Base-by-base conservation (phyloP, 352 stramenopile species). In the Phytophthora podocarpi region DNA sequence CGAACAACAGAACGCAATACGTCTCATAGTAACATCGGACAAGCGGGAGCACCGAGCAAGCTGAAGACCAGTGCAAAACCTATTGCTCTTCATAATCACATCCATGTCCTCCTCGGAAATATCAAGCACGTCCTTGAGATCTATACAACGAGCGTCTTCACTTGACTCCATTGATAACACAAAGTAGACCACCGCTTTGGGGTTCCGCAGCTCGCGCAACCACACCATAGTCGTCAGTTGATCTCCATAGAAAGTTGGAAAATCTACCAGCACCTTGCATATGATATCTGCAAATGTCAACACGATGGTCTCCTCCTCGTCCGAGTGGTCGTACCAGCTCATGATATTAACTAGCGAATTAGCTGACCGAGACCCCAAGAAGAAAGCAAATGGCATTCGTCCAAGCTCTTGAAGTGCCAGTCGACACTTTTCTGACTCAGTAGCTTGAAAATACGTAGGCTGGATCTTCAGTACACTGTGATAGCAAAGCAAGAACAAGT, bases 401-500 rank as follows among this genome's bases (percentile, higher is more conserved):
- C 46, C 78, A 6, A 93, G 68, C 39, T 90, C 71, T 32, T 56
- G 61, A 28, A 93, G 55, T 2, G 57, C 34, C 4, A 90, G 28
- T 4, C 82, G 69, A 59, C 83, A 90, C 1, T 72, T 47, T 9
- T 61, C 45, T 1, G 78, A 87, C 57, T 87, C 76, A 8, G 48
- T 46, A 6, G 83, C 60, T 49, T 82, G 67, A 37, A 93, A 91
- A 51, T 95, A 95, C 12, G 59, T 11, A 1, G 83, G 64, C 3
- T 80, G 36, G 26, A 93, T 75, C 26, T 61, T 62, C 12, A 87
- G 59, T 7, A 95, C 21, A 27, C 64, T 74, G 9, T 74, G 64
- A 50, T 91, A 93, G 47, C 76, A 89, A 16, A 85, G 56, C 20
- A 90, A 62, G 48, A 95, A 91, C n/a, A 95, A 42, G 24, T 93